Evolutionary conservation across 192 early-diverging fungal species (phyloP), one percentile per base, ranked within the genome.

Genomic region (Coemansia sp.): DNA sequence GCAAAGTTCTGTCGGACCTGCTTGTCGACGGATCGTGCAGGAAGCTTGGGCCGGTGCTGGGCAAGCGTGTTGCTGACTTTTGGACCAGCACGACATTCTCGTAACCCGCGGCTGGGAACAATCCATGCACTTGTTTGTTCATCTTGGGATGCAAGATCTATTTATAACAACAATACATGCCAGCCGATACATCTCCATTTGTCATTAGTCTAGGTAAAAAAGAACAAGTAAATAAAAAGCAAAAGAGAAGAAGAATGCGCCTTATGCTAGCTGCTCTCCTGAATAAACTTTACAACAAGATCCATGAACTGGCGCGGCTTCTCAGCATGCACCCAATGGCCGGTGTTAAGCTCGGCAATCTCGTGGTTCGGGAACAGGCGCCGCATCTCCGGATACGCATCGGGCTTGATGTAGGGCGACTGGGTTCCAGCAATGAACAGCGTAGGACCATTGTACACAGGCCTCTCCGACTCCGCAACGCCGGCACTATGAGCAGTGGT

Each of bases 261-360:
- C 32, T 32, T 32, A 32, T 32, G 32, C 32, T 32, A 32, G 32
- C 42, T 10, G 16, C 40, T 16, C 9, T 61, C 8, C n/a, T 2
- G 47, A 15, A 82, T 69, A 83, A 90, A 90, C 8, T 76, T 77
- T 0, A 72, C 81, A 0, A 92, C 86, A 2, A 87, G 45, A 6
- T 77, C 63, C 53, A 87, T 65, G 64, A 92, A 92, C 64, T 90
- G 89, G 5, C 81, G 74, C 21, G 91, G 89, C 69, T 84, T 89
- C 72, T 92, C 88, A 0, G 89, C 85, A 74, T 92, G 91, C n/a
- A 90, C 90, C 96, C 96, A 98, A 71, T 98, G 96, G 0, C 95
- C 95, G 18, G 94, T 87, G 54, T 97, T 88, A 19, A 98, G 68
- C 59, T 81, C 77, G 12, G 72, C 73, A 23, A 97, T 63, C 61